These are phyloP conservation scores for Posidonia oceanica DNA, from an alignment of 116 monocot genomes.

Conservation along the genomic window DNA sequence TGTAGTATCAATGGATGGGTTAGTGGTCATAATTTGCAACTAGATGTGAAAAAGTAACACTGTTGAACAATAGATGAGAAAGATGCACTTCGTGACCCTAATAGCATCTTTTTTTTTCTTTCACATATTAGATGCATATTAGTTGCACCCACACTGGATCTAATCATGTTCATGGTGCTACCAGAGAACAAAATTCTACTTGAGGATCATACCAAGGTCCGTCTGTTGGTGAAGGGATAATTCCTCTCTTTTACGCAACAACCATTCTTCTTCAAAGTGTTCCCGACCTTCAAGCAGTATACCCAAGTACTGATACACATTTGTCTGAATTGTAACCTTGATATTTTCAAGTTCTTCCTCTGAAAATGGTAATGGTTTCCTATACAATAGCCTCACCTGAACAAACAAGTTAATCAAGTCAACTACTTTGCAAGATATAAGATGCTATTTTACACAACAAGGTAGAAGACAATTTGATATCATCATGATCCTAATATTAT, in stretches of 20 bases:
- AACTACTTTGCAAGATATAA: neutral
- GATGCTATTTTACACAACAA: neutral
- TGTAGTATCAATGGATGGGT: too few relatives aligned
- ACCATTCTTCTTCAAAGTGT: slow-evolving; percentile 56
- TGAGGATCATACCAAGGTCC: neutral
- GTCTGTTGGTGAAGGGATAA: neutral
- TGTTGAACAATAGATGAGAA: neutral
- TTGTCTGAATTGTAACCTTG: slow-evolving; percentile 51
- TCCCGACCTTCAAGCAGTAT: slow-evolving; percentile 57
- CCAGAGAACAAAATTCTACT: too few relatives aligned
- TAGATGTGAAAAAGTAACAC: neutral
- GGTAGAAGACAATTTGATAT: neutral
- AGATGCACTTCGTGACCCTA: too few relatives aligned
- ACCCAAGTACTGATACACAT: slow-evolving; percentile 46
- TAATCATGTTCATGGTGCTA: too few relatives aligned
- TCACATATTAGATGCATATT: too few relatives aligned
- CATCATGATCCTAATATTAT: neutral
- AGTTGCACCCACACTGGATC: too few relatives aligned
- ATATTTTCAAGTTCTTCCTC: slow-evolving; percentile 43
- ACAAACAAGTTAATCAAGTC: neutral
- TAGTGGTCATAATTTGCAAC: neutral
- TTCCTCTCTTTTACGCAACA: slow-evolving; percentile 19
- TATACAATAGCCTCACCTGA: slow-evolving; percentile 80
- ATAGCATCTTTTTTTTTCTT: too few relatives aligned
- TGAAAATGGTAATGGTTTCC: slow-evolving; percentile 39